phyloP scores from a whole-genome alignment of 1,284 basidiomycete genomes.

The Melampsora larici-populina region DNA sequence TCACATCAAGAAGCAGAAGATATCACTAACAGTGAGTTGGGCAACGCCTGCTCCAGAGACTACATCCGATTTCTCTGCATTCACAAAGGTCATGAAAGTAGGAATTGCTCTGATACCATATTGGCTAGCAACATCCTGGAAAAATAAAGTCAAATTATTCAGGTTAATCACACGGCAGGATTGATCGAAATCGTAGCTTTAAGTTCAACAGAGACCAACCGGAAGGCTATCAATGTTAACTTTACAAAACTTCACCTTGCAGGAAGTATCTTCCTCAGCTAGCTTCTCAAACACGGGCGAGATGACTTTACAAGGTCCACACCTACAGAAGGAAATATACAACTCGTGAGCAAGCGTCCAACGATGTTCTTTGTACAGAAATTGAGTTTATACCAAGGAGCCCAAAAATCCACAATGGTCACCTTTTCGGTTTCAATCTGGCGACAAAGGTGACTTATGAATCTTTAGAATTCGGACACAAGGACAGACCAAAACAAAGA shows the following conservation, averaged over 20 bases:
- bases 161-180: no score
- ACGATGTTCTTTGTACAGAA: no score
- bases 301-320: slow-evolving; percentile 32
- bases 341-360: no score
- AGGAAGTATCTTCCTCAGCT: slow-evolving; percentile 10
- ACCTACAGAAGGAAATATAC: neutral
- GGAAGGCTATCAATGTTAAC: slow-evolving; percentile 29
- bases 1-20: no score
- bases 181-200: no score
- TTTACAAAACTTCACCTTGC: slow-evolving; percentile 33
- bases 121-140: slow-evolving; percentile 20
- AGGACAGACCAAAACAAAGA: no score
- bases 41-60: no score
- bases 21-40: no score
- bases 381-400: slow-evolving; percentile 11
- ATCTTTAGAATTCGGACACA: no score
- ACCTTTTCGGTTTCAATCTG: no score
- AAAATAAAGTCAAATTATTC: no score
- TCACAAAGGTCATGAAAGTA: slow-evolving; percentile 25
- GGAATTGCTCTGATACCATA: slow-evolving; percentile 30
- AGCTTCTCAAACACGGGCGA: slow-evolving; percentile 30
- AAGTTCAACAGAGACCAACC: neutral
- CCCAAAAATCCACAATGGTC: slow-evolving; percentile 29
- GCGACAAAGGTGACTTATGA: no score
- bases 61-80: neutral